phyloP scores from a whole-genome alignment of 441 rosid species.

The Arabidopsis hybrid region DNA sequence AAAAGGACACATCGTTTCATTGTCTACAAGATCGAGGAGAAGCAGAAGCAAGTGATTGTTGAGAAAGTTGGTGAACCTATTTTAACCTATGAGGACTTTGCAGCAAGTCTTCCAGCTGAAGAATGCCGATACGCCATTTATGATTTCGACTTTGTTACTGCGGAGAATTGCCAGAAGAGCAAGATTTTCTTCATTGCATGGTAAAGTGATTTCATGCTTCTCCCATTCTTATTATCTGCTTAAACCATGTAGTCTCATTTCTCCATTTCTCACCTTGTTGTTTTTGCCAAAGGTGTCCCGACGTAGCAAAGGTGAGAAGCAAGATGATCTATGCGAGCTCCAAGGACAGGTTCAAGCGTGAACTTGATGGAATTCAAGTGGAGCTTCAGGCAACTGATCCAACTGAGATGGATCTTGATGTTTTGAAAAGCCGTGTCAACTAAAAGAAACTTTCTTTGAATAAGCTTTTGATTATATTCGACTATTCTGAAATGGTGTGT shows the following conservation, averaged over 20 bases:
- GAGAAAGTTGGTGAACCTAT: slow-evolving; percentile 64
- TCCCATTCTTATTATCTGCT: neutral
- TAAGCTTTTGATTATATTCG: slow-evolving; percentile 26
- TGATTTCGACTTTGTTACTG: slow-evolving; percentile 64
- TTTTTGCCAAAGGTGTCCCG: slow-evolving; percentile 55
- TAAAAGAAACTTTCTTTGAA: slow-evolving; percentile 41
- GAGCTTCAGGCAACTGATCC: slow-evolving; percentile 70
- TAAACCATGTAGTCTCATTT: neutral
- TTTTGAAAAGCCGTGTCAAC: slow-evolving; percentile 57
- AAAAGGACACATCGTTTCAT: slow-evolving; percentile 65
- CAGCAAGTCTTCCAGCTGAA: slow-evolving; percentile 65
- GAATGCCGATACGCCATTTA: slow-evolving; percentile 68
- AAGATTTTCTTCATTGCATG: slow-evolving; percentile 71
- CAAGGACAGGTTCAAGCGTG: slow-evolving; percentile 67
- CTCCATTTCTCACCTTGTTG: neutral
- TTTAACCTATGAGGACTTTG: slow-evolving; percentile 54
- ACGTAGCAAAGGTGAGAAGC: slow-evolving; percentile 62
- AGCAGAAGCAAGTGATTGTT: slow-evolving; percentile 66
- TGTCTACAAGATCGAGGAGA: slow-evolving; percentile 63
- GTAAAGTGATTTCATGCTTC: slow-evolving; percentile 25
- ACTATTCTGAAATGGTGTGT: slow-evolving; percentile 42
- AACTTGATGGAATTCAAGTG: slow-evolving; percentile 60
- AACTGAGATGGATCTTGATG: slow-evolving; percentile 68
- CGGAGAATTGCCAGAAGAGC: slow-evolving; percentile 64
- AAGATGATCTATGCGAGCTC: slow-evolving; percentile 74